Base-by-base conservation (phyloP, 2,329 filamentous ascomycete species). In the Fusarium veterinarium region DNA sequence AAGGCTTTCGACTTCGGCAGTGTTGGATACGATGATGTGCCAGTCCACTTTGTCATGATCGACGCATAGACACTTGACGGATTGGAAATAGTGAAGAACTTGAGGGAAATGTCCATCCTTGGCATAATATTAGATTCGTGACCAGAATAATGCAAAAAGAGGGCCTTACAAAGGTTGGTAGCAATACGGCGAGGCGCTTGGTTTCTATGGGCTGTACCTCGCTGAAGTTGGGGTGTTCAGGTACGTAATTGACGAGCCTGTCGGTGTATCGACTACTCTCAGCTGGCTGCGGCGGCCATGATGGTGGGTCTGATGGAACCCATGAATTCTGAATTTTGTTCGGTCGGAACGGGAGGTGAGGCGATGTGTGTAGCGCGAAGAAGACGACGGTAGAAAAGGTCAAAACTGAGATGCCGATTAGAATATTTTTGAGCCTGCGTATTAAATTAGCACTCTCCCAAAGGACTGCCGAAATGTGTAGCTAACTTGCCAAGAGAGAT, bases 141-240 rank as follows among this genome's bases (percentile, higher is more conserved):
- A 16, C 1, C 2, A 17, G 0, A 9, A 11, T 2, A 10, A 7
- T 12, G 23, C 2, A 2, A 7, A 20, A 8, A 1, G 5, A 16
- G 3, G 13, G 23, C 14, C 33, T 52, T 3, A 52, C 49, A 38
- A 38, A 52, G 19, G 49, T 52, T 38, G 49, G 49, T 9, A 52
- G 10, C 1, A 52, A 38, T 1, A 52, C 23, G 3, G 49, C 49
- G 1, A 52, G 49, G 0, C 49, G 49, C 7, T 52, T 28, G 2
- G 23, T 1, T 5, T 38, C 13, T 28, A 52, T 28, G 13, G 49
- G 33, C 1, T n/a, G 49, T 5, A 38, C 49, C 4, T 52, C 49
- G 1, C 33, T 52, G 10, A 52, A 52, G 1, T 8, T 20, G 0
- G 49, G 49, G 6, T 38, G 49, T 9, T 52, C 49, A 7, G 49